phyloP scores from a whole-genome alignment of 208 protist genomes.

The Leishmania tarentolae region DNA sequence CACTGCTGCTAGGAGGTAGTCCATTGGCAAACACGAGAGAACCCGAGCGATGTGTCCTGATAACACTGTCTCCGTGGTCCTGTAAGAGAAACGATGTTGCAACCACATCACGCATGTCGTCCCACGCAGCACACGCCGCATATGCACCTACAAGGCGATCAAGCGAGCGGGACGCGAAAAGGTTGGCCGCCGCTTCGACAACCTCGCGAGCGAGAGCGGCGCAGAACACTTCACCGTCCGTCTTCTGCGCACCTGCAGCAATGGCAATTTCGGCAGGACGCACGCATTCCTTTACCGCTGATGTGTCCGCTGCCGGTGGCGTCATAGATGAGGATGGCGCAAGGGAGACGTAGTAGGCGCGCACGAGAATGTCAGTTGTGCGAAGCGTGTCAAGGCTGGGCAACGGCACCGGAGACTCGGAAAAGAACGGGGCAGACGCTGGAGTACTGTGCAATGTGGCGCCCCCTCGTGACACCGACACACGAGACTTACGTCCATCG shows the following conservation, averaged over 20 bases:
- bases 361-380: constrained; percentile 20
- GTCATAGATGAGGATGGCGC: not conserved
- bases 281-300: not conserved
- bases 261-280: not conserved
- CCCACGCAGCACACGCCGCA: constrained; percentile 76
- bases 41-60: not conserved
- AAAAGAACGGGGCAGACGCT: constrained; percentile 9
- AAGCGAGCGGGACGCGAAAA: constrained; percentile 60
- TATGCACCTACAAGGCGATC: constrained; percentile 65
- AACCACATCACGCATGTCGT: constrained; percentile 65
- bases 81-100: constrained; percentile 60
- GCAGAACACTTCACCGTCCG: constrained; percentile 54
- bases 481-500: constrained; percentile 21
- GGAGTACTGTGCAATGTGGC: not conserved
- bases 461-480: constrained; percentile 13
- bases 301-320: not conserved
- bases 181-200: constrained; percentile 45
- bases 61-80: constrained; percentile 23
- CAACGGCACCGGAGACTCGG: constrained; percentile 27
- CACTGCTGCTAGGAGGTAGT: not conserved
- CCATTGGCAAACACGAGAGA: not conserved
- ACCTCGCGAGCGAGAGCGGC: constrained; percentile 70
- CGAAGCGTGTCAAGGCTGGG: constrained; percentile 27
- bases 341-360: constrained; percentile 24
- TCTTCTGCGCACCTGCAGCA: constrained; percentile 7